These are phyloP conservation scores for Lentinula lateritia DNA, from an alignment of 768 basidiomycete species.

Conservation along the genomic window DNA sequence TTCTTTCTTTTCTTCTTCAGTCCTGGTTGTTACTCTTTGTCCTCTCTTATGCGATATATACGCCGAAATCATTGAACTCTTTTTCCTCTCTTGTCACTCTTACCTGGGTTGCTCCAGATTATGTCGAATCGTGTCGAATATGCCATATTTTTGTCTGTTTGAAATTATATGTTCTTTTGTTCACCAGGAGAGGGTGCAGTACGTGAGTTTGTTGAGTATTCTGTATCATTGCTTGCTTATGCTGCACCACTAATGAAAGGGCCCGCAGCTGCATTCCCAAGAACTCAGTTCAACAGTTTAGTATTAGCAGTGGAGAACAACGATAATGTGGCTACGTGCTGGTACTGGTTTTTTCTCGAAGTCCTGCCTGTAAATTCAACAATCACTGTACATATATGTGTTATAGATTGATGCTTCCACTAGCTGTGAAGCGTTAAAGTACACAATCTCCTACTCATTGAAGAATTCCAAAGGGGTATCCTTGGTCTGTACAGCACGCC, in stretches of 20 bases:
- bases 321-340: too few relatives aligned
- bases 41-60: neutral
- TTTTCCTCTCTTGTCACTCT: neutral
- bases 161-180: neutral
- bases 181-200: neutral
- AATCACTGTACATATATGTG: too few relatives aligned
- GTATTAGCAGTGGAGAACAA: too few relatives aligned
- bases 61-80: neutral
- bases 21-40: neutral
- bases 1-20: neutral
- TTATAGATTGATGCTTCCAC: too few relatives aligned
- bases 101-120: too few relatives aligned
- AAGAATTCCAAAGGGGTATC: slow-evolving; percentile 64
- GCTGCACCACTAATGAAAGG: too few relatives aligned
- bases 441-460: slow-evolving; percentile 43
- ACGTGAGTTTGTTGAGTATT: too few relatives aligned
- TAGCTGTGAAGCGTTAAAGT: neutral
- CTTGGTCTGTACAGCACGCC: slow-evolving; percentile 58
- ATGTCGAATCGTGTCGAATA: neutral
- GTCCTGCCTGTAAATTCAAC: too few relatives aligned
- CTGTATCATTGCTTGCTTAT: too few relatives aligned
- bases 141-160: neutral
- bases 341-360: too few relatives aligned
- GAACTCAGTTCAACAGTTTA: too few relatives aligned
- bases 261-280: too few relatives aligned